Percentiles rank a stretch among this genome's conserved stretches.
Conservation (phyloP, 2,329 filamentous ascomycete species). For the Aspergillus sp. region DNA sequence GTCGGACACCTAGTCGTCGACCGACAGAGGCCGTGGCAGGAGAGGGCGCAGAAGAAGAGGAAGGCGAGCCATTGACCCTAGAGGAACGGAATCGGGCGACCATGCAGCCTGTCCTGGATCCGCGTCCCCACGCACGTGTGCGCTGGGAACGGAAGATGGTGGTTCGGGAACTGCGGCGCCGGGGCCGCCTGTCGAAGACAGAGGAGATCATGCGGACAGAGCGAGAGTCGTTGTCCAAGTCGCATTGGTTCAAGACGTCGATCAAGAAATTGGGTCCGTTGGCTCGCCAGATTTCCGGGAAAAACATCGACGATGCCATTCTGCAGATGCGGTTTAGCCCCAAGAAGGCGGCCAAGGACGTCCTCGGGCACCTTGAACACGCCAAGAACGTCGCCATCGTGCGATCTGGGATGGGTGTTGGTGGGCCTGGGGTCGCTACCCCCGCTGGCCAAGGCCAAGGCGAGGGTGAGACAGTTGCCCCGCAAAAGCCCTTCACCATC, state of each 20-base stretch:
- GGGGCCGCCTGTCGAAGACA: constrained; percentile 57
- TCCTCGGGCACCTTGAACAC: constrained; percentile 68
- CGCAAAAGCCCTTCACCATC: constrained; percentile 48
- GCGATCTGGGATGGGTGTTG: constrained; percentile 74
- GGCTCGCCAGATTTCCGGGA: constrained; percentile 81
- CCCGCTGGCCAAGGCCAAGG: neutral
- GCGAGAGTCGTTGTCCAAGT: constrained; percentile 52
- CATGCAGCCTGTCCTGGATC: constrained; percentile 61
- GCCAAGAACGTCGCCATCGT: constrained; percentile 76
- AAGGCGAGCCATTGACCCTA: constrained; percentile 11
- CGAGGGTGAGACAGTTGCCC: constrained; percentile 14
- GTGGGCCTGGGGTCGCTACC: constrained; percentile 1
- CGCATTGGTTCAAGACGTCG: constrained; percentile 69
- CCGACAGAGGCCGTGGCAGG: constrained; percentile 7
- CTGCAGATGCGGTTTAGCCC: constrained; percentile 90
- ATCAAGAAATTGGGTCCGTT: constrained; percentile 86
- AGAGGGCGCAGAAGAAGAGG: constrained; percentile 6
- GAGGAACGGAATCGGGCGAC: constrained; percentile 41
- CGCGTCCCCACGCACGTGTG: constrained; percentile 61
- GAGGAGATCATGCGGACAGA: constrained; percentile 62
- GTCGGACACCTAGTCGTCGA: constrained; percentile 19
- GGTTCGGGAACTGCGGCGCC: constrained; percentile 61
- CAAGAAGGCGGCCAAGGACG: constrained; percentile 81
- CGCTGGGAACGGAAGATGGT: constrained; percentile 80
- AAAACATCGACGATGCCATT: constrained; percentile 88